Evolutionary conservation across 768 basidiomycete genomes (phyloP).

Genomic region (Scleroderma bovista): DNA sequence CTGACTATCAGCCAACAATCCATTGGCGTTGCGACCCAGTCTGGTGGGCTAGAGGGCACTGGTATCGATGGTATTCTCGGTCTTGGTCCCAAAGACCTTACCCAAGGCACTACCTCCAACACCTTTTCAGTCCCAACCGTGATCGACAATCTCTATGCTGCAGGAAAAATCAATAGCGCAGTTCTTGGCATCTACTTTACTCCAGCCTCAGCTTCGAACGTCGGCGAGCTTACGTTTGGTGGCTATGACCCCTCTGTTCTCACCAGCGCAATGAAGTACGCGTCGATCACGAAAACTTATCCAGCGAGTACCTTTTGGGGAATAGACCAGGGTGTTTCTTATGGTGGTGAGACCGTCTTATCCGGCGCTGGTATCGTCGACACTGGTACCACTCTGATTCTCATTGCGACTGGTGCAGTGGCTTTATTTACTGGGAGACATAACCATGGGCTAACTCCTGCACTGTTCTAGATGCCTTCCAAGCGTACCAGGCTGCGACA

Average conservation of each 20-base stretch:
- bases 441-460: neutral
- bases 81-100: conserved; percentile 30
- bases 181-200: conserved; percentile 31
- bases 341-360: conserved; percentile 19
- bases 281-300: conserved; percentile 15
- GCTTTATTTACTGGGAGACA: neutral
- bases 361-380: conserved; percentile 29
- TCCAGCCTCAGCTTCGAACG: conserved; percentile 14
- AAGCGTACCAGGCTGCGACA: conserved; percentile 19
- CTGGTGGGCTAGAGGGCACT: conserved; percentile 15
- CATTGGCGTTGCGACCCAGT: conserved; percentile 31
- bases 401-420: conserved; percentile 15
- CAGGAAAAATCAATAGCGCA: conserved; percentile 23
- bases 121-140: conserved; percentile 26
- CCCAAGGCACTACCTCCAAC: conserved; percentile 16
- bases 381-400: conserved; percentile 26
- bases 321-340: conserved; percentile 25
- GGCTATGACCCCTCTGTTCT: conserved; percentile 13
- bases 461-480: conserved; percentile 21
- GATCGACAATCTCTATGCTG: conserved; percentile 27
- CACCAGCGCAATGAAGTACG: conserved; percentile 14
- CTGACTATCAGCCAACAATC: conserved; percentile 24
- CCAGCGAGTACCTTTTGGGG: conserved; percentile 27
- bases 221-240: conserved; percentile 25
- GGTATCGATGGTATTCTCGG: conserved; percentile 38